These are phyloP conservation scores for Cercospora berteroae DNA, from an alignment of 2,329 filamentous ascomycete genomes.

Conservation along the genomic window DNA sequence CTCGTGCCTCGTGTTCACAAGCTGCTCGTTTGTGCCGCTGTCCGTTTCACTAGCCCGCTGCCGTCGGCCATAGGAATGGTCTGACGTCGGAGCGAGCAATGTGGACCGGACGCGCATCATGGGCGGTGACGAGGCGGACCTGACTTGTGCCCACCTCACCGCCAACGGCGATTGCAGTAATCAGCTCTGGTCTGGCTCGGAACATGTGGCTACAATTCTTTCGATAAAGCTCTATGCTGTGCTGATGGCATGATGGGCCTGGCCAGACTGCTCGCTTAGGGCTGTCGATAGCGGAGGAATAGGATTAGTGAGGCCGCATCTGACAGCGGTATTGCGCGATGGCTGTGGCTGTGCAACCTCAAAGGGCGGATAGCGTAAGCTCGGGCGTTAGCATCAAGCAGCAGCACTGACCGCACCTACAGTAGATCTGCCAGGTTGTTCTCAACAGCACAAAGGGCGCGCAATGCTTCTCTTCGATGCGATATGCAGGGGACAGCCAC, in stretches of 20 bases:
- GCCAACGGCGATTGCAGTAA: slow-evolving; percentile 5
- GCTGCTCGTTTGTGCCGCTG: not conserved
- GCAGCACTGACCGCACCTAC: not conserved
- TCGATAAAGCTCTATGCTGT: not conserved
- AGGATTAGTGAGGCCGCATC: not conserved
- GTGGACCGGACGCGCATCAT: not conserved
- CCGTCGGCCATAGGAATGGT: not conserved
- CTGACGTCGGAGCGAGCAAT: not conserved
- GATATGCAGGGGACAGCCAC: not conserved
- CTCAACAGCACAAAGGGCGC: not conserved
- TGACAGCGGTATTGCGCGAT: not conserved
- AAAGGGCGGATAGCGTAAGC: not conserved
- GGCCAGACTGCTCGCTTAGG: slow-evolving; percentile 4
- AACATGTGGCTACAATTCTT: not conserved
- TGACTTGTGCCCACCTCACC: not conserved
- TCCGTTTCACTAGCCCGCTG: not conserved
- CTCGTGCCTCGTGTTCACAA: not conserved
- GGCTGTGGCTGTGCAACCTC: not conserved
- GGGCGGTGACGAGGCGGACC: not conserved
- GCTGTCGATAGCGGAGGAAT: not conserved
- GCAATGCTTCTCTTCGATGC: not conserved
- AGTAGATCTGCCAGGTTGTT: not conserved
- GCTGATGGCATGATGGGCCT: not conserved
- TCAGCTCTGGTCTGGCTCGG: slow-evolving; percentile 3
- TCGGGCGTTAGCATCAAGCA: not conserved